Base-by-base conservation (phyloP, 75 land plant genomes). In the Azolla pinnata region DNA sequence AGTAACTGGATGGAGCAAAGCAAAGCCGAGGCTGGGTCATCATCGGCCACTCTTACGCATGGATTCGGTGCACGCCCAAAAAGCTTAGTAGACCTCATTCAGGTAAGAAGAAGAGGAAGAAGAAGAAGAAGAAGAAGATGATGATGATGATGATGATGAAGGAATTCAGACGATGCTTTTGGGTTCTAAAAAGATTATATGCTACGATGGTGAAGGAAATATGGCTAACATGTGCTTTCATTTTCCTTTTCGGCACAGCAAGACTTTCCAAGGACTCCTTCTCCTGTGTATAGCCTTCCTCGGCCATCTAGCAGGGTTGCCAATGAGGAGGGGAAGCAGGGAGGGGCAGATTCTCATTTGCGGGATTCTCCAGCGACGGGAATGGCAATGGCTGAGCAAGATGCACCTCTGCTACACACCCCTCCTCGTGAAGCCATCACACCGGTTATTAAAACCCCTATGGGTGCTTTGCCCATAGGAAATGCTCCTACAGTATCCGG, bases 11-110 rank as follows among this genome's bases (percentile, higher is more conserved):
- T 71, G 32, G 75, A 28, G 45, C 66, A 61, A 46, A 76, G 67
- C 7, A 49, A 55, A 0, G 78, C n/a, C n/a, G 61, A 57, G 33
- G 4, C 42, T 26, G 73, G 44, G 7, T 27, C 40, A 29, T 21
- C n/a, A n/a, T n/a, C 75, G 31, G 70, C 58, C 21, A 65, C 57
- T 29, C 67, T 59, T 18, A 2, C 59, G 33, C 20, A 60, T 7
- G 76, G 82, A 14, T 56, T 59, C 29, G 70, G 74, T 48, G 78
- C 80, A 16, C 84, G 72, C 7, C 84, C 82, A 18, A 89, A 80
- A 65, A 89, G 87, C 66, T 69, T 80, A 44, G 84, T 89, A 60
- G 87, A 89, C 67, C 60, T 85, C 10, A 86, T 85, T 29, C 90
- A 89, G 87, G 96, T 85, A 75, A n/a, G n/a, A n/a, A n/a, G n/a